Base-by-base conservation (phyloP, 1,139 yeast genomes). In the Lodderomyces pseudojiufengensis region DNA sequence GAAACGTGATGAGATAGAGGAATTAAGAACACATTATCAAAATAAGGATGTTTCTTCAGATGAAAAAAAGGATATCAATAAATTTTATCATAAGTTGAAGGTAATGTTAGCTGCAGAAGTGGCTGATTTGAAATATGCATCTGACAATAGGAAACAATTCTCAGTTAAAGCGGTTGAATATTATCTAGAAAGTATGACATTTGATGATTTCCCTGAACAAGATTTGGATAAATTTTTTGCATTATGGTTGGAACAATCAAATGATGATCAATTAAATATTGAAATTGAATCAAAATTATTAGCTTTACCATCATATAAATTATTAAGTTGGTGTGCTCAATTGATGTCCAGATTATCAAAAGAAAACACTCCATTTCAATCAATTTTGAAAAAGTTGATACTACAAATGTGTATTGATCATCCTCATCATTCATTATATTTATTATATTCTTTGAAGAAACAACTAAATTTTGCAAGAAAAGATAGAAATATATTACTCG, bases 321-420 rank as follows among this genome's bases (percentile, higher is more conserved):
- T 87, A 38, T 67, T 86, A 3, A 76, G 87, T 0, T 88, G 97
- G 95, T 68, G 82, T 31, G 80, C 85, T 40, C 98, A 92, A 53
- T 66, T 92, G 31, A 71, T 86, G 4, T 86, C 97, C 0, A 68
- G 95, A 39, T 56, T 90, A 15, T 63, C 78, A 1, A 58, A 58
- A 26, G 83, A 76, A 15, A 40, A 48, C 0, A 51, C 69, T 5
- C 48, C 41, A 1, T 88, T 87, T 48, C 96, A 87, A 49, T 47
- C 42, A 1, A 54, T 73, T 0, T 59, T 92, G 28, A 71, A 70
- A 29, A 45, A 50, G 1, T 55, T 88, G 6, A 60, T 90, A 12
- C 49, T 63, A 3, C 56, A 67, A 4, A 56, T 87, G 16, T 72
- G 86, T 36, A 44, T 49, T 9, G 70, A 72, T 21, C 90, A 88